Evolutionary conservation across 306 rosid genomes (phyloP), one percentile per base, ranked within the genome.

Genomic region (Cyamopsis tetragonoloba): DNA sequence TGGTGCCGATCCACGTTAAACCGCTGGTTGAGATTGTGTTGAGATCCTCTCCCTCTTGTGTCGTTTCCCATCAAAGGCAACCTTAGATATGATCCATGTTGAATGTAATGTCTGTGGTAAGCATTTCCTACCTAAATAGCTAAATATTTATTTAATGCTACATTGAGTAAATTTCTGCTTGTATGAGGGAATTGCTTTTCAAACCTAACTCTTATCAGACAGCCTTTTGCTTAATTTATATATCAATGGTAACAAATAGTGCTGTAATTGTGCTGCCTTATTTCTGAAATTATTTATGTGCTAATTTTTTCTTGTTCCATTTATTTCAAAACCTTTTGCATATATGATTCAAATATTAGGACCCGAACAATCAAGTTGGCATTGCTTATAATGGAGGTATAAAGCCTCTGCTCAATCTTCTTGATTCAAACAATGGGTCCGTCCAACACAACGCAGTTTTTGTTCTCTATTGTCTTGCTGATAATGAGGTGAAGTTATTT

Each of bases 361-460:
- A 95, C 51, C 13, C 83, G 19, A 89, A 95, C 73, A 95, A 90
- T 74, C 99, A 95, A 85, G 97, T 89, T 62, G 99, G 99, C 62
- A 90, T 95, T 68, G 96, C 83, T 54, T 82, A 88, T 66, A 74
- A 76, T 37, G 99, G 99, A 51, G 97, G 91, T 68, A 76, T 95
- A 53, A 77, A 71, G 76, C 97, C 96, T 49, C 76, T 89, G 6
- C 71, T 90, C 31, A 65, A 76, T 67, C 87, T 87, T 70, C 77
- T 90, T 57, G 75, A 30, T 4, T 87, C 89, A 4, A 76, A 79
- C 65, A 76, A 71, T 34, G 69, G 23, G 43, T 47, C 80, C n/a
- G 28, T 85, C 64, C 91, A 87, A 70, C 89, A 85, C 51, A 82
- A 83, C 73, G 88, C 85, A 57, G 83, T 84, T 6, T 82, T 86